Base-by-base conservation (phyloP, 768 basidiomycete genomes). In the Butyriboletus loyo region DNA sequence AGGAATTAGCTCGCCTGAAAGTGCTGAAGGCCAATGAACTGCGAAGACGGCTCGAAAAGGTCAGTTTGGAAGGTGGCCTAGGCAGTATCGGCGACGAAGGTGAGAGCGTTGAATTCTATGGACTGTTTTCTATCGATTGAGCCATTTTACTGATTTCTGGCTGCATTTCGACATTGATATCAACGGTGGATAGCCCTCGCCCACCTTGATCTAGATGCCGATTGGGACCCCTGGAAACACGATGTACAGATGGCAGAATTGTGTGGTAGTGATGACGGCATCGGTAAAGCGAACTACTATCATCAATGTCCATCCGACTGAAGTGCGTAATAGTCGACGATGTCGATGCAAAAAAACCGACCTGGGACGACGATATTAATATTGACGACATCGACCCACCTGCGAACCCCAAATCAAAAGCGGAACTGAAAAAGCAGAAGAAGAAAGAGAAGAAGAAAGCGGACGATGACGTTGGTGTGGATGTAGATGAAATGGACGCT, bases 291-390 rank as follows among this genome's bases (percentile, higher is more conserved):
- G 9, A n/a, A 36, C 13, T 38, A 9, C 38, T 30, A 14, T 45
- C 5, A 7, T 15, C 5, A 4, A 28, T 14, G 15, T 17, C 6
- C 17, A 17, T 14, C 3, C 21, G 19, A 46, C 44, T 57, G 19
- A 55, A 27, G 10, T n/a, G 24, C 9, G 7, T 34, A 27, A 27
- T 27, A 65, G 64, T 14, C 49, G 66, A 57, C 28, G 76, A 74
- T 7, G 67, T 56, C 9, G 77, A 73, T 34, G 70, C 72, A 44
- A 79, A 82, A 56, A 96, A 96, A 71, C 97, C 97, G 4, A 71
- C 73, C 0, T 99, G 96, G 96, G 87, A 90, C 37, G 90, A 97
- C 55, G 93, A 97, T 61, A 83, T 95, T 51, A 84, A 92, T 57
- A 80, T 94, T 41, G 79, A 74, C n/a, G 83, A 89, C 64, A 83